These are phyloP conservation scores for Mesembryanthemum crystallinum DNA, from an alignment of 148 eudicot species.

Conservation along the genomic window DNA sequence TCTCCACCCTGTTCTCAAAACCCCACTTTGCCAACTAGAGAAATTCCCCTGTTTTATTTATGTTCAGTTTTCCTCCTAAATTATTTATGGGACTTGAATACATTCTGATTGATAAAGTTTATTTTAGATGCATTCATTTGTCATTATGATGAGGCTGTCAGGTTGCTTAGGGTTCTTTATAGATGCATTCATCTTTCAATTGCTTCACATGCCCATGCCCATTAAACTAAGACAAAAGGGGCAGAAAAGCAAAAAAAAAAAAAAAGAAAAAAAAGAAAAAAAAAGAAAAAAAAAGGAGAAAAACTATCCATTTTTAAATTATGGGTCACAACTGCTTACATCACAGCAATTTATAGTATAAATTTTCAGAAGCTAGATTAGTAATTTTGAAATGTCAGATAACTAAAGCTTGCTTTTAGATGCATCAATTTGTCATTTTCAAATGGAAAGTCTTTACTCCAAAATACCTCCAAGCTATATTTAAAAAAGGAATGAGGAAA, in stretches of 20 bases:
- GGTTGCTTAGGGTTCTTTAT: background rate
- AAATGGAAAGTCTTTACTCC: background rate
- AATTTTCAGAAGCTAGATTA: background rate
- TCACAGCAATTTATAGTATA: background rate
- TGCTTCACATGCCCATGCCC: constrained; percentile 12
- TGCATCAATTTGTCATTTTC: constrained; percentile 4
- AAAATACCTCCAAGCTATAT: no score
- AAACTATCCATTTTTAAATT: background rate
- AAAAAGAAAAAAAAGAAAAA: background rate
- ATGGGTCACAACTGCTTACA: constrained; percentile 8
- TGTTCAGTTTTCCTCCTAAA: background rate
- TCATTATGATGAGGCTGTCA: constrained; percentile 18
- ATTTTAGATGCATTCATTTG: constrained; percentile 14
- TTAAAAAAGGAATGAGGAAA: no score
- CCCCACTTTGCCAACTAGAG: background rate
- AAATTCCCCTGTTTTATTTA: background rate
- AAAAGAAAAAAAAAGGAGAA: background rate
- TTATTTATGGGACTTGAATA: background rate
- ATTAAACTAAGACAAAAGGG: background rate
- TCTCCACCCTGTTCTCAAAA: background rate
- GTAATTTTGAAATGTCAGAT: background rate
- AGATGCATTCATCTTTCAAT: background rate
- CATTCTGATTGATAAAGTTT: constrained; percentile 9
- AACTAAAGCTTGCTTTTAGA: background rate
- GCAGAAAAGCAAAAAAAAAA: no score